Base-by-base conservation (phyloP, 2,329 filamentous ascomycete species). In the Ascochyta fabae region DNA sequence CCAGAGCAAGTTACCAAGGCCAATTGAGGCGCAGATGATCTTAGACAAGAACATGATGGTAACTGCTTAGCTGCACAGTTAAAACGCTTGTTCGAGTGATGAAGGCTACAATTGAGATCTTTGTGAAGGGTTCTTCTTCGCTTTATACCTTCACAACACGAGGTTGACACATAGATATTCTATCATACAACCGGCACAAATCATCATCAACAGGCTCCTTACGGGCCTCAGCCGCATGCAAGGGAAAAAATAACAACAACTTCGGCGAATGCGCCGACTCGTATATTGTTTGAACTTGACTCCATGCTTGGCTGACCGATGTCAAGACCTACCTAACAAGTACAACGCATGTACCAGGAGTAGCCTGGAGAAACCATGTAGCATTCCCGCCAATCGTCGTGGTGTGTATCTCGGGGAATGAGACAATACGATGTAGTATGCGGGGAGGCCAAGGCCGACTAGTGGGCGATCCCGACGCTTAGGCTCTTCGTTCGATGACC, bases 261-360 rank as follows among this genome's bases (percentile, higher is more conserved):
- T 4, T 51, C 41, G 34, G 48, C 34, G 41, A 26, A 33, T 8
- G 19, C 22, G 41, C 48, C 34, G 27, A 45, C 34, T 26, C 8
- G 10, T 19, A 13, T 2, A 40, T 33, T 24, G 10, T 34, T n/a
- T 12, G 24, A 26, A 45, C 13, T 10, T 36, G 22, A 42, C 33
- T 31, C n/a, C n/a, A 15, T 33, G 19, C 48, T 51, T 51, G 41
- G 34, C 48, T 40, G 26, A 27, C 48, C 15, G 8, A 33, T 22
- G 27, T 34, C 22, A 40, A 40, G 27, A 35, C 33, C 33, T 35
- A 31, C 33, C 33, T 16, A 35, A 35, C 33, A 39, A 12, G 22
- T 22, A 39, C 16, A 39, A 19, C 3, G 16, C 36, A 39, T n/a
- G 36, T 13, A 24, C 19, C 19, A 39, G 22, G 12, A 22, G 24